These are phyloP conservation scores for Cercospora sp. DNA, from an alignment of 2,329 filamentous ascomycete species.

Conservation along the genomic window DNA sequence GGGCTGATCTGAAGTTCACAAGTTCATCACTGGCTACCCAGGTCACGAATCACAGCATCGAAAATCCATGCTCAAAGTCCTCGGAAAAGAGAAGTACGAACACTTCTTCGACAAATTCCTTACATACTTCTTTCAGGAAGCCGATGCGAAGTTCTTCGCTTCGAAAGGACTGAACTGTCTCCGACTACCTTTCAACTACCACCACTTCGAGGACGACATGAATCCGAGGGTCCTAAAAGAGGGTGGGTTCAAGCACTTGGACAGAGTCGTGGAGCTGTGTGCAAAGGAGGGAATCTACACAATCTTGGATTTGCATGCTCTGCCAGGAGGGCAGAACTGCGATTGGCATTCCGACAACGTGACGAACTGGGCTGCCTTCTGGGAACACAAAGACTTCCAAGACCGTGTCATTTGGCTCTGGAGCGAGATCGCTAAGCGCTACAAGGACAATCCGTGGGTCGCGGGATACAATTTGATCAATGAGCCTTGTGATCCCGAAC, in stretches of 20 bases:
- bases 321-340: slow-evolving; percentile 53
- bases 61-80: slow-evolving; percentile 53
- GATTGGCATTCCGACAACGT: slow-evolving; percentile 55
- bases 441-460: slow-evolving; percentile 49
- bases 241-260: slow-evolving; percentile 53
- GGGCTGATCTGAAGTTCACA: slow-evolving; percentile 46
- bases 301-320: slow-evolving; percentile 54
- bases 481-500: slow-evolving; percentile 53
- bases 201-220: slow-evolving; percentile 55
- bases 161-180: slow-evolving; percentile 60
- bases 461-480: slow-evolving; percentile 57
- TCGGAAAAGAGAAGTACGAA: slow-evolving; percentile 59
- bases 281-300: slow-evolving; percentile 53
- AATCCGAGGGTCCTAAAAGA: slow-evolving; percentile 51
- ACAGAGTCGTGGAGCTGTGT: slow-evolving; percentile 53
- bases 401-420: slow-evolving; percentile 54
- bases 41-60: slow-evolving; percentile 61
- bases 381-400: slow-evolving; percentile 55
- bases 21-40: slow-evolving; percentile 63
- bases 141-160: slow-evolving; percentile 60
- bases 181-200: slow-evolving; percentile 62
- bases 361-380: slow-evolving; percentile 51
- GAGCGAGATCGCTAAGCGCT: slow-evolving; percentile 50
- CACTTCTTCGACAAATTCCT: slow-evolving; percentile 62
- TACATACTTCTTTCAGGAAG: slow-evolving; percentile 60